Conservation (phyloP, 148 eudicot species). For the Rheum nobile region DNA sequence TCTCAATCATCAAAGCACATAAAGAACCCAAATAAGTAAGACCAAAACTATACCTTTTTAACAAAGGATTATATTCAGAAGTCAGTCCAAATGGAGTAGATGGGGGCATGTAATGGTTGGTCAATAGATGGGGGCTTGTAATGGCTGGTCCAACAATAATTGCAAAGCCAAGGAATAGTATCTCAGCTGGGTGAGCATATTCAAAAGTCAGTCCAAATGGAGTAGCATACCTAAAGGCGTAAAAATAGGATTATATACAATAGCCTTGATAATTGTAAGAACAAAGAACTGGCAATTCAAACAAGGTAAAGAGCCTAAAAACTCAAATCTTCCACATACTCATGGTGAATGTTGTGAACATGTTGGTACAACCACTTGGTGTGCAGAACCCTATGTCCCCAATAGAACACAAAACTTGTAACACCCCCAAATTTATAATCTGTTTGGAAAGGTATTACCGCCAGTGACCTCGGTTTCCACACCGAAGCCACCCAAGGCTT, state of each 20-base stretch:
- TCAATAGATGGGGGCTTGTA: constrained; percentile 86
- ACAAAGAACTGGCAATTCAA: not conserved
- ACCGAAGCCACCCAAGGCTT: too few species aligned
- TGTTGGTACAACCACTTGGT: constrained; percentile 99
- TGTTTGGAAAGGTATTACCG: too few species aligned
- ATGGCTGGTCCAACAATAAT: constrained; percentile 85
- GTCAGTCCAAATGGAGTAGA: too few species aligned
- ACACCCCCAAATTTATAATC: too few species aligned
- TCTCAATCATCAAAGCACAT: not conserved
- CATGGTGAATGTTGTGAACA: constrained; percentile 92
- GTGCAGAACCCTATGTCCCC: constrained; percentile 94
- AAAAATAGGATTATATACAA: constrained; percentile 12
- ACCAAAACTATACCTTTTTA: too few species aligned
- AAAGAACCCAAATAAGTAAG: too few species aligned
- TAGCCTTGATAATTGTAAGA: not conserved
- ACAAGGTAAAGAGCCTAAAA: not conserved
- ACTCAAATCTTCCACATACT: constrained; percentile 26
- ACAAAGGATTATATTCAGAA: too few species aligned
- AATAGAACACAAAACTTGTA: constrained; percentile 85
- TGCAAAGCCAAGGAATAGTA: constrained; percentile 93
- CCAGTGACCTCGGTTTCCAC: too few species aligned
- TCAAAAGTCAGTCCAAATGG: constrained; percentile 98
- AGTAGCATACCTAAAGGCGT: constrained; percentile 65
- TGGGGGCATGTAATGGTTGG: too few species aligned
- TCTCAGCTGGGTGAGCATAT: constrained; percentile 97